These are phyloP conservation scores for Pistacia integerrima DNA, from an alignment of 345 rosid genomes.

Conservation along the genomic window DNA sequence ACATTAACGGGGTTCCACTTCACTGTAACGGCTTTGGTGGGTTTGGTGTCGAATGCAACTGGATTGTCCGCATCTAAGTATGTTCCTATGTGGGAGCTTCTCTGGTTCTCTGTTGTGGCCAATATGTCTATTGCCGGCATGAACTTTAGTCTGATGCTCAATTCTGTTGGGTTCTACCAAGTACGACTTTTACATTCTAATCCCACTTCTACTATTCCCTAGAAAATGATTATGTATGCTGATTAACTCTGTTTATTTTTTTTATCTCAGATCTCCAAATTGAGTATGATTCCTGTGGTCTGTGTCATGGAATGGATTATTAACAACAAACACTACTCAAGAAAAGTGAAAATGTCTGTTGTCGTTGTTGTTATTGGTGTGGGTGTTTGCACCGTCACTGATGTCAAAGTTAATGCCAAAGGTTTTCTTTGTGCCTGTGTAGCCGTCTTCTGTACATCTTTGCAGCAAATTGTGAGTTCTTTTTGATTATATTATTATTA, in stretches of 20 bases:
- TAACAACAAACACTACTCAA: constrained; percentile 76
- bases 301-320: constrained; percentile 95
- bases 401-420: constrained; percentile 91
- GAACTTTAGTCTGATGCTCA: constrained; percentile 95
- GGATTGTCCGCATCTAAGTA: constrained; percentile 77
- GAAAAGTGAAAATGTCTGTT: constrained; percentile 79
- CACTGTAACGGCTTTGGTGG: constrained; percentile 79
- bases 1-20: constrained; percentile 95
- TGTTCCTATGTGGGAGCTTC: constrained; percentile 93
- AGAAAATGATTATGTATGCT: neutral
- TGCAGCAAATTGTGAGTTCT: constrained; percentile 93
- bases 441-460: constrained; percentile 85
- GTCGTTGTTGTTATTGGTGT: constrained; percentile 89
- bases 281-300: constrained; percentile 97
- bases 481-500: neutral
- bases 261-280: constrained; percentile 72
- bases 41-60: constrained; percentile 83
- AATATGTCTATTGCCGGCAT: constrained; percentile 82
- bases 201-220: neutral
- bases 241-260: neutral
- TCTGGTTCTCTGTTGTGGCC: constrained; percentile 91
- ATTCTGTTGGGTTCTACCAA: constrained; percentile 95
- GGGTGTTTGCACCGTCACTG: constrained; percentile 92
- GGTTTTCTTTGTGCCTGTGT: constrained; percentile 85
- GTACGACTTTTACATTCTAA: constrained; percentile 21